phyloP scores from a whole-genome alignment of 208 protist genomes.

The Crithidia expoeki region DNA sequence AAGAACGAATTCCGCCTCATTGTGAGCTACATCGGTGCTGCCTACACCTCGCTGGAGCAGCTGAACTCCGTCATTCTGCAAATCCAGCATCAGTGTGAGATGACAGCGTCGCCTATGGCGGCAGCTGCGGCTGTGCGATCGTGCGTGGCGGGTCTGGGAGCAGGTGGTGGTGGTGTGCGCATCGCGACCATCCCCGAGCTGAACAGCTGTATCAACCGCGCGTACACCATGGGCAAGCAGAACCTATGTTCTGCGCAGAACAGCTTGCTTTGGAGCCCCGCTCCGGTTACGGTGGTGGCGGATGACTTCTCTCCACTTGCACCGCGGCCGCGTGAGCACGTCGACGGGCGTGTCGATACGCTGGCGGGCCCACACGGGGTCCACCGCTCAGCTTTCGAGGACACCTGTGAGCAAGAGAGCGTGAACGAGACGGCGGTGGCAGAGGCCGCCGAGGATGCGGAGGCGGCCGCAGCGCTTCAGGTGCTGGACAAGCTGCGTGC shows the following conservation, averaged over 20 bases:
- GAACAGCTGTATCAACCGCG: constrained; percentile 7
- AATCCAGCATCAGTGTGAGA: constrained; percentile 44
- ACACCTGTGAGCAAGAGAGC: constrained; percentile 13
- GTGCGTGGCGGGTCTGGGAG: not conserved
- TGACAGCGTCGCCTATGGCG: constrained; percentile 32
- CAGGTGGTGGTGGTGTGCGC: constrained; percentile 3
- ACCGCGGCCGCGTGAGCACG: not conserved
- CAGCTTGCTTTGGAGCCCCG: constrained; percentile 27
- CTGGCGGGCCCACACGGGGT: not conserved
- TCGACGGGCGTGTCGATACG: not conserved
- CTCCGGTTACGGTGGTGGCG: constrained; percentile 10
- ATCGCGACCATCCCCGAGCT: constrained; percentile 4
- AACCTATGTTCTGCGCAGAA: constrained; percentile 15
- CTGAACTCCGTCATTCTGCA: constrained; percentile 46
- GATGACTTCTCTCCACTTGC: constrained; percentile 5
- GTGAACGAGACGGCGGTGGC: not conserved
- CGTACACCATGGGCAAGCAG: not conserved
- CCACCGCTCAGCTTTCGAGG: constrained; percentile 12
- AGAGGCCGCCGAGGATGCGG: constrained; percentile 19
- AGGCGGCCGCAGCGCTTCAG: constrained; percentile 7
- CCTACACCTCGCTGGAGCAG: constrained; percentile 48
- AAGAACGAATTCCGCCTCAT: constrained; percentile 56
- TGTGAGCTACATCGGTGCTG: constrained; percentile 57
- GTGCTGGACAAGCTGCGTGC: constrained; percentile 36
- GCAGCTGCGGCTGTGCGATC: constrained; percentile 11